Evolutionary conservation across 169 alveolate species (phyloP).

Genomic region (Plasmodium gaboni): DNA sequence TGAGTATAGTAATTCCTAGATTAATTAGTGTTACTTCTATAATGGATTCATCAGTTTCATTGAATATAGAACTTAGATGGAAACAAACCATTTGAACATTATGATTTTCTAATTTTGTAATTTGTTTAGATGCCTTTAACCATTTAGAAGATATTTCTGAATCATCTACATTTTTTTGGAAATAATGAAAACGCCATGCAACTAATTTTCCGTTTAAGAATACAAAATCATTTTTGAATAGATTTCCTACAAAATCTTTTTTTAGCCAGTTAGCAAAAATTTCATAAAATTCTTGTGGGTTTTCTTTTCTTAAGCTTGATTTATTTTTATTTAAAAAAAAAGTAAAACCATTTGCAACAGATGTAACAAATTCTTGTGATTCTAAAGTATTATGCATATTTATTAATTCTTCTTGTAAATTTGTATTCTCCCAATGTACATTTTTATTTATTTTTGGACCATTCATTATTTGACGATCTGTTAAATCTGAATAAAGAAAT

Average conservation of each 20-base stretch:
- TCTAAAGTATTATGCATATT: conserved; percentile 19
- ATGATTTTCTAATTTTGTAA: conserved; percentile 10
- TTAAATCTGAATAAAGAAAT: conserved; percentile 10
- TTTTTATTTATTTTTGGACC: conserved; percentile 21
- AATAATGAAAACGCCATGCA: conserved; percentile 54
- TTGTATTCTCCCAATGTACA: conserved; percentile 27
- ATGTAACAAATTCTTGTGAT: conserved; percentile 41
- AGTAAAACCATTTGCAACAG: conserved; percentile 40
- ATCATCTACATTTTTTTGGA: conserved; percentile 43
- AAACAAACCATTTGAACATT: conserved; percentile 54
- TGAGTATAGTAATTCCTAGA: conserved; percentile 47
- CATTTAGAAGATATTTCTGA: conserved; percentile 38
- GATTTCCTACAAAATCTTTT: conserved; percentile 33
- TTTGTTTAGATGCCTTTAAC: conserved; percentile 45
- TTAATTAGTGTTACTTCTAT: conserved; percentile 47
- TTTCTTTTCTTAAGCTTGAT: conserved; percentile 2
- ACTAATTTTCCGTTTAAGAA: conserved; percentile 36
- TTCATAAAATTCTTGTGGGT: conserved; percentile 15
- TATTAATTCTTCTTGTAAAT: conserved; percentile 13
- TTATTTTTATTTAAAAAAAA: conserved; percentile 32
- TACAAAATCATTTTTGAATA: conserved; percentile 49
- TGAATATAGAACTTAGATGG: conserved; percentile 46
- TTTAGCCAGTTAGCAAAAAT: conserved; percentile 45
- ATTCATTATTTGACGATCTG: conserved; percentile 37
- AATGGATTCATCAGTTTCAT: conserved; percentile 54